Evolutionary conservation across 1,284 basidiomycete genomes (phyloP), one percentile per base, ranked within the genome.

Genomic region (Rhizoctonia solani): DNA sequence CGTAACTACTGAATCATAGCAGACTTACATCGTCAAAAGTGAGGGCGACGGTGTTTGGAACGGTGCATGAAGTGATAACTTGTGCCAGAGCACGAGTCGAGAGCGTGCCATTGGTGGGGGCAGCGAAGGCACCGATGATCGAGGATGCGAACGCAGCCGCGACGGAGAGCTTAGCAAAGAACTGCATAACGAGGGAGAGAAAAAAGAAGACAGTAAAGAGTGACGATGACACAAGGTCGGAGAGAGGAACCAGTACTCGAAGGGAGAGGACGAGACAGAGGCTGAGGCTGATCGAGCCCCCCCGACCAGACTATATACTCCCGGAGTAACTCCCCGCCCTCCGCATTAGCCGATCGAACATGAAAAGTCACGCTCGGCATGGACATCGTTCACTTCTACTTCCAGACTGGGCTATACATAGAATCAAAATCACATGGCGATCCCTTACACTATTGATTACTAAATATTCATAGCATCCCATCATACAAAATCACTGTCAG

Each of bases 11-110:
- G 21, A 2, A 9, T n/a, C 1, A 16, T 19, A 2, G 16, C 21
- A 34, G n/a, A n/a, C n/a, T 32, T 50, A 16, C 30, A 34, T 34
- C 32, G 32, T 34, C 32, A 34, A 34, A 66, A 39, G 69, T 70
- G 44, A 70, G 42, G 8, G 69, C 69, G n/a, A 69, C 69, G 29
- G 68, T 69, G 11, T 69, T 69, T 34, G 63, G 52, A 23, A 59
- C 61, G 52, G 68, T 69, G 49, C 68, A 69, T 29, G 44, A 46
- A 21, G 68, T 54, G 55, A 59, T 46, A 37, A 69, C 68, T 30
- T 59, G 47, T 9, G 68, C 68, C 8, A 56, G 23, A 11, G 46
- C 47, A 47, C 66, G 66, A 23, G 29, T 52, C 21, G 23, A 14
- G 11, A 59, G 54, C 8, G 55, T 58, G 5, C 23, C n/a, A 27